Evolutionary conservation across 805 yeast species (phyloP).

Genomic region (Candida boidinii): DNA sequence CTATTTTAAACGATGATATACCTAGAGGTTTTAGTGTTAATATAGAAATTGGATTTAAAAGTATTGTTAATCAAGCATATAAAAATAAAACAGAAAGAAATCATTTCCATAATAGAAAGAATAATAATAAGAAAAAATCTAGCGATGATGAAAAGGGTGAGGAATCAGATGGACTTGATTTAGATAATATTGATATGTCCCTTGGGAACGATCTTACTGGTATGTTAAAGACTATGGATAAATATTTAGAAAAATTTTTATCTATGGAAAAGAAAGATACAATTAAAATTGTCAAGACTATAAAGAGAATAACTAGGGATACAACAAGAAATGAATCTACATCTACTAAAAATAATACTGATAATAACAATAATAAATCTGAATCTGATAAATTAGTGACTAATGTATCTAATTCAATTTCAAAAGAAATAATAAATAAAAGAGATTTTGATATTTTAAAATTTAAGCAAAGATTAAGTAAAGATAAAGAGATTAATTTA

Average conservation of each 20-base stretch:
- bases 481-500: conserved; percentile 7
- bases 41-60: conserved; percentile 55
- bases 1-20: conserved; percentile 56
- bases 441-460: conserved; percentile 17
- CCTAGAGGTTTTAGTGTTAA: conserved; percentile 63
- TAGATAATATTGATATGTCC: conserved; percentile 23
- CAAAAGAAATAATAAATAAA: conserved; percentile 5
- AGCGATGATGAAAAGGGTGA: conserved; percentile 14
- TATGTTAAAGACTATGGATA: conserved; percentile 46
- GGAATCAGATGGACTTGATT: conserved; percentile 5
- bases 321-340: conserved; percentile 1
- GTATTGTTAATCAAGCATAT: conserved; percentile 25
- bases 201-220: conserved; percentile 43
- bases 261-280: conserved; percentile 53
- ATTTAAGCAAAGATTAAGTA: conserved; percentile 18
- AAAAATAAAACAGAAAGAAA: conserved; percentile 2
- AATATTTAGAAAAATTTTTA: conserved; percentile 48
- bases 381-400: conserved; percentile 2
- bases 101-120: conserved; percentile 2
- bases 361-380: conserved; percentile 3
- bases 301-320: conserved; percentile 11
- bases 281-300: conserved; percentile 42
- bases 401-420: conserved; percentile 1
- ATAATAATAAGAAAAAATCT: conserved; percentile 10
- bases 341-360: conserved; percentile 1